These are phyloP conservation scores for Sphagnum fallax DNA, from an alignment of 228 moss, liverwort and hornwort species.

Conservation along the genomic window DNA sequence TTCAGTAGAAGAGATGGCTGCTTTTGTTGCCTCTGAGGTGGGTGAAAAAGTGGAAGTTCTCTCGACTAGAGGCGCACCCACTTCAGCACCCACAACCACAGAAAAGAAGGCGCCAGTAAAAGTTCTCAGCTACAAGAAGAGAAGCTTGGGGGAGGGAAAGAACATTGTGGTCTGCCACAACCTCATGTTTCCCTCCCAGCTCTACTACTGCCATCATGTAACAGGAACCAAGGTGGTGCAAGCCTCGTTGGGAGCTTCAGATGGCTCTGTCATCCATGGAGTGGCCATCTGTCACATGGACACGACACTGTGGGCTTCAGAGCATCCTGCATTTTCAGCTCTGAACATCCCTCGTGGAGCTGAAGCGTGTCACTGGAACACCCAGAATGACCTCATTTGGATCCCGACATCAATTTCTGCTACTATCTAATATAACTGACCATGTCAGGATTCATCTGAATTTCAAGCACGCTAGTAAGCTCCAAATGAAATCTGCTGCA, in stretches of 20 bases:
- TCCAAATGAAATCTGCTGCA: too few relatives aligned
- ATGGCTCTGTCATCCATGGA: not conserved
- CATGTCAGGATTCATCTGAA: too few relatives aligned
- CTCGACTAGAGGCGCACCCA: not conserved
- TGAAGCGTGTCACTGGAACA: conserved; percentile 1
- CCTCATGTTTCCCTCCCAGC: not conserved
- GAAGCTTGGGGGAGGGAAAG: not conserved
- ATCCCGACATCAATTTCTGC: not conserved
- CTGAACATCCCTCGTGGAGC: not conserved
- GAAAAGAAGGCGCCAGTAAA: not conserved
- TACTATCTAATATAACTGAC: too few relatives aligned
- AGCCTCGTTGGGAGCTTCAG: not conserved
- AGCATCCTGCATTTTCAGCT: conserved; percentile 1
- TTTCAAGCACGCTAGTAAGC: too few relatives aligned
- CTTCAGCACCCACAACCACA: not conserved
- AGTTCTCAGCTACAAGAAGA: not conserved
- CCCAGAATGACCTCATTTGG: conserved; percentile 1
- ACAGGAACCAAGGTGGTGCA: conserved; percentile 3
- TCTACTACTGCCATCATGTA: conserved; percentile 6
- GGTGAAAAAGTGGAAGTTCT: not conserved
- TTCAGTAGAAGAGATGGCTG: not conserved
- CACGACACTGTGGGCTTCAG: not conserved
- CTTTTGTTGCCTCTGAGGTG: not conserved
- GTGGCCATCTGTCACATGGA: conserved; percentile 3
- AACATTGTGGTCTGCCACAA: conserved; percentile 3